phyloP scores from a whole-genome alignment of 2,329 filamentous ascomycete genomes.

The Beauveria sp. region DNA sequence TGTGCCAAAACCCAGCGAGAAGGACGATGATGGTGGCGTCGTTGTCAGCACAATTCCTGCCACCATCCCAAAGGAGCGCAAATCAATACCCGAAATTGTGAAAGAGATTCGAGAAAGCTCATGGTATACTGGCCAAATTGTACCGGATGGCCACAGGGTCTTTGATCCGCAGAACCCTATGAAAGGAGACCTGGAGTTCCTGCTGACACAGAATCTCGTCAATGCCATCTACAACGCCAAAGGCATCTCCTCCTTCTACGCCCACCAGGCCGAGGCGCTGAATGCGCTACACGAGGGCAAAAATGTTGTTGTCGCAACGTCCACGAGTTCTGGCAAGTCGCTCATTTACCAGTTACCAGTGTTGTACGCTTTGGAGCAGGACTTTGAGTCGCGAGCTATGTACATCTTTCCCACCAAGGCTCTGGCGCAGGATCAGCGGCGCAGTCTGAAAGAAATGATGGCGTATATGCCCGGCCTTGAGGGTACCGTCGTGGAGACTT shows the following conservation, averaged over 20 bases:
- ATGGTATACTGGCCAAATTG: constrained; percentile 90
- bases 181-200: constrained; percentile 77
- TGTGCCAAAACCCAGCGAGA: constrained; percentile 53
- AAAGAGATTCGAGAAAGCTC: constrained; percentile 71
- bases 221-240: constrained; percentile 92
- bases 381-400: constrained; percentile 74
- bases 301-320: constrained; percentile 88
- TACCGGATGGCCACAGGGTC: constrained; percentile 84
- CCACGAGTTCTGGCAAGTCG: constrained; percentile 93
- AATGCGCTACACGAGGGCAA: constrained; percentile 76
- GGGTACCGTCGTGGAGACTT: constrained; percentile 77
- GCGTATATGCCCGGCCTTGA: constrained; percentile 72
- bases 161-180: constrained; percentile 79
- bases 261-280: constrained; percentile 89
- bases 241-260: constrained; percentile 77
- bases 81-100: constrained; percentile 76
- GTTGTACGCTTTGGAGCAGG: constrained; percentile 73
- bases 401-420: constrained; percentile 99
- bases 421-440: constrained; percentile 84
- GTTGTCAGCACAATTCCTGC: constrained; percentile 48
- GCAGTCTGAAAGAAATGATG: constrained; percentile 80
- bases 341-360: constrained; percentile 97
- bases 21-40: constrained; percentile 25
- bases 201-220: constrained; percentile 84
- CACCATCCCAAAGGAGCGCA: constrained; percentile 71